Conservation (phyloP, 257 asterid species). For the Plantago ovata region DNA sequence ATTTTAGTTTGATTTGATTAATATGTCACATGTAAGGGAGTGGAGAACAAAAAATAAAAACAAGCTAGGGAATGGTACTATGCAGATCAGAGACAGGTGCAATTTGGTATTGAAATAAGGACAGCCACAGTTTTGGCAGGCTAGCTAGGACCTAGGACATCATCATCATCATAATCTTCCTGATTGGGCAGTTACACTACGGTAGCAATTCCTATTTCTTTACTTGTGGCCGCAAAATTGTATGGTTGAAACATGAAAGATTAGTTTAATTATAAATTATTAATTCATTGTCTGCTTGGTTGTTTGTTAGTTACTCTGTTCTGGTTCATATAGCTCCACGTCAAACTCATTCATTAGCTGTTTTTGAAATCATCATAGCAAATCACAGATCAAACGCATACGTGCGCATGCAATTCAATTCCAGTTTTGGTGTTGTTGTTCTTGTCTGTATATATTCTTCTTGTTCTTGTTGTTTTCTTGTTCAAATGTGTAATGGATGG, state of each 20-base stretch:
- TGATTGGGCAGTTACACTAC: too few relatives aligned
- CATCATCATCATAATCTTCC: too few relatives aligned
- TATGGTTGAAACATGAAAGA: neutral
- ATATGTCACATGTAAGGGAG: too few relatives aligned
- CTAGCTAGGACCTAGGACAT: too few relatives aligned
- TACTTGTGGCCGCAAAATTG: slow-evolving; percentile 1
- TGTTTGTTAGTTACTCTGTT: slow-evolving; percentile 1
- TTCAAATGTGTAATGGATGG: neutral
- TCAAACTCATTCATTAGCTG: neutral
- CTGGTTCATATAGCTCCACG: slow-evolving; percentile 7
- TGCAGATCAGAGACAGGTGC: too few relatives aligned
- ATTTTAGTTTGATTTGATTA: too few relatives aligned
- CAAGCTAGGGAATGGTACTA: too few relatives aligned
- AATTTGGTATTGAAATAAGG: too few relatives aligned
- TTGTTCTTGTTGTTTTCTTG: neutral
- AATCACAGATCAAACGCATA: neutral
- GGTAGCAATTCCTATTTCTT: neutral
- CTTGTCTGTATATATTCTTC: neutral
- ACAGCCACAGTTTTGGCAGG: too few relatives aligned
- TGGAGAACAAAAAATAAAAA: too few relatives aligned
- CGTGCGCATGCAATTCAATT: neutral
- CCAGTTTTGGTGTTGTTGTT: neutral
- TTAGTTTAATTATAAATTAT: neutral
- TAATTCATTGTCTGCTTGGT: too few relatives aligned
- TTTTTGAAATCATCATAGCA: neutral